A percentile compares a stretch with the other conserved stretches of the same genome.
Conservation (phyloP, 2,329 filamentous ascomycete genomes). For the Aspergillus sp. region DNA sequence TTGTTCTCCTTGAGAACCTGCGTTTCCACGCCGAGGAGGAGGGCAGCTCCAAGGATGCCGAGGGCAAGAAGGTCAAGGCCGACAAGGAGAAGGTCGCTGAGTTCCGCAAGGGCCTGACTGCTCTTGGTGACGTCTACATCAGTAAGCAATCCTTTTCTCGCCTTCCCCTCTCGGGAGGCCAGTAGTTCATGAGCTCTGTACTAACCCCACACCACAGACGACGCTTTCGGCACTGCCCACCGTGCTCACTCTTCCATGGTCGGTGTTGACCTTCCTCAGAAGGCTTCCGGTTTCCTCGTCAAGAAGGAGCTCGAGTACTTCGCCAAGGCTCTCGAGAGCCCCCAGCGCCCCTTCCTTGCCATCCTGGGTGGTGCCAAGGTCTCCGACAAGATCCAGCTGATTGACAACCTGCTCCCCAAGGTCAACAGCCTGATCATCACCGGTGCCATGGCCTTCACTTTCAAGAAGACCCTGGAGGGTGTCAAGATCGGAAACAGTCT, state of each 20-base stretch:
- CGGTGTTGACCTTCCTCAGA: conserved; percentile 90
- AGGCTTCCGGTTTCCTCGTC: conserved; percentile 96
- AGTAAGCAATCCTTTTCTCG: conserved; percentile 61
- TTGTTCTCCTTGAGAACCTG: conserved; percentile 94
- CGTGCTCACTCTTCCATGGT: conserved; percentile 99
- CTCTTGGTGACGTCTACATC: conserved; percentile 92
- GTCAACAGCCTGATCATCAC: conserved; percentile 96
- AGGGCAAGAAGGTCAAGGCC: conserved; percentile 97
- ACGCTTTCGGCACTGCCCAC: conserved; percentile 97
- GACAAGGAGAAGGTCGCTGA: conserved; percentile 88
- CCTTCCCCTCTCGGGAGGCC: not conserved
- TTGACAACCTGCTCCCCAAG: conserved; percentile 98
- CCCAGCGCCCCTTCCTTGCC: conserved; percentile 93
- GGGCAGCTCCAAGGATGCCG: conserved; percentile 88
- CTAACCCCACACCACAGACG: conserved; percentile 62
- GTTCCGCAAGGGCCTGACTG: conserved; percentile 94
- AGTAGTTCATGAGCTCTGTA: not conserved
- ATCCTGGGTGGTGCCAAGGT: conserved; percentile 98
- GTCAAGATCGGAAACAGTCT: conserved; percentile 87
- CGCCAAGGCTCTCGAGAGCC: conserved; percentile 89
- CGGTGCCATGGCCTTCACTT: conserved; percentile 98
- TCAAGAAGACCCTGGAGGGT: conserved; percentile 97
- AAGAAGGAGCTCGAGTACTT: conserved; percentile 99
- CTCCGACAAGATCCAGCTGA: conserved; percentile 98
- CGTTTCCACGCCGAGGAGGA: conserved; percentile 99